A percentile compares a stretch with the other conserved stretches of the same genome.
These are phyloP conservation scores for Gliomastix tumulicola DNA, from an alignment of 2,329 filamentous ascomycete species.

Conservation along the genomic window DNA sequence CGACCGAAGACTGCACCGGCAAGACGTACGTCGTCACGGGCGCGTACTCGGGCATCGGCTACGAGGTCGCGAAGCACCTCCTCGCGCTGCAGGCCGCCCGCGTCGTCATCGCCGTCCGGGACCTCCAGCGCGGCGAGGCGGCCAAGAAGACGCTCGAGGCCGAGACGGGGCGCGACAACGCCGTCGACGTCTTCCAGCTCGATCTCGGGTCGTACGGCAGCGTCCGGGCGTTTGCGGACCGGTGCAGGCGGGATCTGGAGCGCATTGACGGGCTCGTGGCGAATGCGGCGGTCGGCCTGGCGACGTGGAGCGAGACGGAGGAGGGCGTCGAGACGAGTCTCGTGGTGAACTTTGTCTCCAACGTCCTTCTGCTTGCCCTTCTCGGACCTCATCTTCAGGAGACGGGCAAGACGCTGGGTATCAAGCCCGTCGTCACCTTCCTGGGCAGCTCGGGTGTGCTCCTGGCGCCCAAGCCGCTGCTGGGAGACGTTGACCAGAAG, in stretches of 20 bases:
- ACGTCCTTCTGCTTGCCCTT: conserved; percentile 33
- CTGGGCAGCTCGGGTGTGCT: conserved; percentile 4
- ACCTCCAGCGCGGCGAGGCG: too few relatives aligned
- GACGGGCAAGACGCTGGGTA: conserved; percentile 22
- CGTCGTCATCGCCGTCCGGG: conserved; percentile 35
- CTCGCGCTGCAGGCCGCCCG: conserved; percentile 26
- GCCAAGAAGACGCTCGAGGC: too few relatives aligned
- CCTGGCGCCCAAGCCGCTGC: not conserved
- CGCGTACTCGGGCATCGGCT: not conserved
- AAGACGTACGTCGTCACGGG: not conserved
- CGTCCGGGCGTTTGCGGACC: too few relatives aligned
- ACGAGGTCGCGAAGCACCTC: not conserved
- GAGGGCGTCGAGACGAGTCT: conserved; percentile 3
- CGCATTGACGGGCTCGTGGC: conserved; percentile 1
- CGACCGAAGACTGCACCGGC: too few relatives aligned
- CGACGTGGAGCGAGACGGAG: not conserved
- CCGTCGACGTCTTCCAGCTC: not conserved
- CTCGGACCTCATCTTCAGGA: conserved; percentile 32
- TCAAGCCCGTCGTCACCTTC: conserved; percentile 25
- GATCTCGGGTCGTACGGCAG: not conserved
- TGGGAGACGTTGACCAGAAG: not conserved
- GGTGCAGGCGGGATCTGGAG: not conserved
- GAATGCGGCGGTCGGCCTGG: not conserved
- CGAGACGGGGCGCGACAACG: conserved; percentile 3
- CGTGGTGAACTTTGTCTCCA: conserved; percentile 15